Conservation (phyloP, 768 basidiomycete species). For the Russula lepida region DNA sequence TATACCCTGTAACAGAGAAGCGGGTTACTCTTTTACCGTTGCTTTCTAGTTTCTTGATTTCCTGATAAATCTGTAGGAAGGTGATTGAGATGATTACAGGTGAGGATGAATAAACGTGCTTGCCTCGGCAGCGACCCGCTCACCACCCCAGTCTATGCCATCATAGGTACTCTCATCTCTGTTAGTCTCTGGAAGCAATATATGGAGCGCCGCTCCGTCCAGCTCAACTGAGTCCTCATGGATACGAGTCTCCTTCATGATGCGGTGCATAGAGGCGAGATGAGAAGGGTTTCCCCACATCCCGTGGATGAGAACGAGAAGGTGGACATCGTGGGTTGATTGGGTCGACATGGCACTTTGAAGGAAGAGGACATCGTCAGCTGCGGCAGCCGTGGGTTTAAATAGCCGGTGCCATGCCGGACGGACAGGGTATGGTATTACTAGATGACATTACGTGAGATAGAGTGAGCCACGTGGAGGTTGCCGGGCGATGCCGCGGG, state of each 20-base stretch:
- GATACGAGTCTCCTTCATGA: slow-evolving; percentile 40
- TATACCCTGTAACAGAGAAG: slow-evolving; percentile 73
- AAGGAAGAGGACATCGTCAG: background rate
- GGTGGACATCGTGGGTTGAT: slow-evolving; percentile 2
- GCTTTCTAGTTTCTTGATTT: slow-evolving; percentile 43
- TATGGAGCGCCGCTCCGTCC: slow-evolving; percentile 42
- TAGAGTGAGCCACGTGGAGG: too few relatives aligned
- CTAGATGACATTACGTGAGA: background rate
- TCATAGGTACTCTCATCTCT: slow-evolving; percentile 65
- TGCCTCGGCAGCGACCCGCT: slow-evolving; percentile 75
- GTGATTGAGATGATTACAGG: background rate
- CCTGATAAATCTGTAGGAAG: slow-evolving; percentile 42
- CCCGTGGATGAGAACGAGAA: slow-evolving; percentile 39
- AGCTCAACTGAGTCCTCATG: slow-evolving; percentile 23
- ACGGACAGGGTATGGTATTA: too few relatives aligned
- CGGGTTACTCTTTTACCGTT: slow-evolving; percentile 52
- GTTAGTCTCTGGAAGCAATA: slow-evolving; percentile 61
- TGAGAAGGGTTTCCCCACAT: slow-evolving; percentile 80
- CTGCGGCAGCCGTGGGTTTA: background rate
- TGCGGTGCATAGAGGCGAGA: slow-evolving; percentile 48
- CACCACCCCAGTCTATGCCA: slow-evolving; percentile 78
- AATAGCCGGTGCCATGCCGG: too few relatives aligned
- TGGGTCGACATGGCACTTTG: background rate
- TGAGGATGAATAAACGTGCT: slow-evolving; percentile 9
- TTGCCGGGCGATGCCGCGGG: too few relatives aligned